Evolutionary conservation across 805 yeast species (phyloP), one percentile per base, ranked within the genome.

Genomic region (Pichia exigua): DNA sequence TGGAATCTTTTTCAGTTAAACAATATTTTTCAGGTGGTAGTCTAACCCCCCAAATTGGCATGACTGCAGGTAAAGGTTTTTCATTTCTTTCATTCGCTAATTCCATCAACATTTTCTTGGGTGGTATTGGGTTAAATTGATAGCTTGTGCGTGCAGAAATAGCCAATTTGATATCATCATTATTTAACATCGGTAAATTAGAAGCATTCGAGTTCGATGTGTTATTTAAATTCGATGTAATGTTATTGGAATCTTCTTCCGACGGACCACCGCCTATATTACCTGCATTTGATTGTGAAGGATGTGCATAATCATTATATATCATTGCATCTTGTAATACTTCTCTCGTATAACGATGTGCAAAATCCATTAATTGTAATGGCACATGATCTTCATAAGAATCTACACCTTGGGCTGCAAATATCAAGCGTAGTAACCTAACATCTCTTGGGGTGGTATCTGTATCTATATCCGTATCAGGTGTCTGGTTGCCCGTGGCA

Each of bases 11-110:
- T 1, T 87, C 94, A 0, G 96, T 90, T 49, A 91, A 72, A 70
- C 98, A 91, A 70, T 89, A 91, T 78, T 91, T 94, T 72, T 94
- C 99, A 5, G 99, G 98, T 3, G 99, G 99, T 47, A 95, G 73
- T 57, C 97, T 79, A 41, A 94, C 77, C 12, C 99, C 98, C 84
- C 89, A 90, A 47, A 84, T 79, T 15, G 94, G 91, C 67, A 91
- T 83, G 15, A 94, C 91, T 6, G 94, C 87, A 6, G 99, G 99
- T 48, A 94, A 73, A 0, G 95, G 82, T 64, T 87, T 84, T 60
- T 88, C 84, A 68, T 94, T 94, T 57, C 96, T 75, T 64, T 95
- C 99, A 20, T 83, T 85, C 0, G 99, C 99, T 60, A 94, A 73
- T 68, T 92, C 96, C 67, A 94, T 71, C 57, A 94, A 69, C 58